Base-by-base conservation (phyloP, 2,329 filamentous ascomycete genomes). In the Corinectria fuckeliana region DNA sequence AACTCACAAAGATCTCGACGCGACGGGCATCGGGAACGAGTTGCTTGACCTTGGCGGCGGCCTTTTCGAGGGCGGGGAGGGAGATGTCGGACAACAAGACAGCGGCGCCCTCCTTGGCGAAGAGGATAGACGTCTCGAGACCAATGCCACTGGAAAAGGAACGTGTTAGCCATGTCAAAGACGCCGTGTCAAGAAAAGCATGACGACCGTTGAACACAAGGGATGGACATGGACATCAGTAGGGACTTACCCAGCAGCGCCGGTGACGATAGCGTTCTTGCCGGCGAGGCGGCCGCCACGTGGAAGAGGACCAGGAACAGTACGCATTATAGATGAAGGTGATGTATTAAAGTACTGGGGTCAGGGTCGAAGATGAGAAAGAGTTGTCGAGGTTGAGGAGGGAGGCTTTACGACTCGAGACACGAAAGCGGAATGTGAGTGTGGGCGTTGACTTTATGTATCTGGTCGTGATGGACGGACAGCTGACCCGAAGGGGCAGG, bases 11-110 rank as follows among this genome's bases (percentile, higher is more conserved):
- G 44, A 84, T 88, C 72, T 91, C 88, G 25, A 94, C 74, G 60
- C 83, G 84, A 56, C 76, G 74, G 25, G 84, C 83, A 23, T 79
- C 73, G 21, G 91, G 90, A 8, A 91, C 87, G 14, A 93, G 80
- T 73, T 91, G 83, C 73, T 90, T 87, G 38, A 95, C 84, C 76
- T 92, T 96, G 60, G 85, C 85, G 36, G 89, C 75, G 26, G 91
- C 92, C 74, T 88, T 92, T 59, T 91, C 89, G 36, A 97, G 86
- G 1, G 91, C 91, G 5, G 88, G 86, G 42, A 82, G 85, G 4
- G 92, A 94, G 68, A 96, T 92, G 73, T 97, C 93, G 61, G 90
- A 86, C 86, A 97, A 88, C 66, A 97, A 81, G 56, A 97, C 87
- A 62, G 86, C 90, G 72, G 92, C 93, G 62, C 93, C 93, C 81